These are phyloP conservation scores for Phytophthora chlamydospora DNA, from an alignment of 352 stramenopile species.

Conservation along the genomic window DNA sequence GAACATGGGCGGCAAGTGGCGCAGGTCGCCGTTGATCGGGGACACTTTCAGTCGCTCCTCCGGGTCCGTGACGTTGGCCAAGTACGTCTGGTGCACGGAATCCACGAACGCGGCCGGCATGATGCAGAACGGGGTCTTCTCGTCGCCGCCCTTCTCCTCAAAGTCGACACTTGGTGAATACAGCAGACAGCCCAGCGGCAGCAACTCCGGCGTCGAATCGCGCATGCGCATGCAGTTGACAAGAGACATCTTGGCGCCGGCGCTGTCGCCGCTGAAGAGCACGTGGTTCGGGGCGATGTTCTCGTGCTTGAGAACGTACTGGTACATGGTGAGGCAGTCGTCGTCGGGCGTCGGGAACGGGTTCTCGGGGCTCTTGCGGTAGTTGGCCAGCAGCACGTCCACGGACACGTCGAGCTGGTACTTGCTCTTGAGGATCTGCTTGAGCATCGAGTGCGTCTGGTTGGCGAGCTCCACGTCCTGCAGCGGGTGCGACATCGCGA, in stretches of 20 bases:
- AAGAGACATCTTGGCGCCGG: conserved; percentile 35
- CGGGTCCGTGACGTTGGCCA: conserved; percentile 24
- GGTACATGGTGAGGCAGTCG: conserved; percentile 39
- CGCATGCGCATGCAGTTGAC: conserved; percentile 26
- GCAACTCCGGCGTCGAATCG: conserved; percentile 15
- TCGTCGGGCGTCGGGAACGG: conserved; percentile 39
- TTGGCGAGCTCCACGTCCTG: conserved; percentile 28
- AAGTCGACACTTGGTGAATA: conserved; percentile 17
- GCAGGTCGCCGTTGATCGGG: conserved; percentile 24
- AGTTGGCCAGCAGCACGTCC: conserved; percentile 16
- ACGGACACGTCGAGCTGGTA: conserved; percentile 21
- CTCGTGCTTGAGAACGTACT: conserved; percentile 31
- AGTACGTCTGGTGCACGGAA: conserved; percentile 27
- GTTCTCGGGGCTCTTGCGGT: conserved; percentile 47
- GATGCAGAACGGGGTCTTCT: conserved; percentile 31
- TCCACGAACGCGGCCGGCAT: conserved; percentile 31
- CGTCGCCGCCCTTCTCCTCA: conserved; percentile 28
- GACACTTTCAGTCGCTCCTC: conserved; percentile 24
- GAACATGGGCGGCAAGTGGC: conserved; percentile 28
- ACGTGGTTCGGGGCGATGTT: conserved; percentile 30
- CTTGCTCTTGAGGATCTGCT: conserved; percentile 14
- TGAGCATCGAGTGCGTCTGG: conserved; percentile 24
- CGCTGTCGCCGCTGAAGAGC: conserved; percentile 43
- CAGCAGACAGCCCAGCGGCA: conserved; percentile 24
- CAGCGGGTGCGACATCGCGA: conserved; percentile 24